Evolutionary conservation across 2,329 filamentous ascomycete species (phyloP).

Genomic region (Septoria linicola): DNA sequence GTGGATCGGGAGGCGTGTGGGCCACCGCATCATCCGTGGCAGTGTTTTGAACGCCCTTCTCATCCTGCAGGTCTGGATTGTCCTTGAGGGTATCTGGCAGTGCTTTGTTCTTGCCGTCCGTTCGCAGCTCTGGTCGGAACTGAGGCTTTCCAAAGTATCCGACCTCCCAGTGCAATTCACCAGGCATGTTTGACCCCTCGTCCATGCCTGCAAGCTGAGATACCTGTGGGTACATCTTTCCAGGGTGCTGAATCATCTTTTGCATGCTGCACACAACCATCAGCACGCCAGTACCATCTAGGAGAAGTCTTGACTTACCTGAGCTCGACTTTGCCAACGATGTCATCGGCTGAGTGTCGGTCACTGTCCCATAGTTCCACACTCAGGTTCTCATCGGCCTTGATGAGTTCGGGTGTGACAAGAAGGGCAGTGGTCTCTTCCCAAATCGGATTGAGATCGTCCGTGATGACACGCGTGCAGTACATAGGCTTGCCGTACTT

Average conservation of each 20-base stretch:
- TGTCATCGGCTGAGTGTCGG: constrained; percentile 85
- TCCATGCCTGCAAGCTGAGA: constrained; percentile 82
- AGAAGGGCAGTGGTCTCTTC: constrained; percentile 83
- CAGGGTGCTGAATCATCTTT: constrained; percentile 90
- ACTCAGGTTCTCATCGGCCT: constrained; percentile 87
- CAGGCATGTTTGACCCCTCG: constrained; percentile 83
- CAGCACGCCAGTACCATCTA: no score
- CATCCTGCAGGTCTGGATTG: constrained; percentile 76
- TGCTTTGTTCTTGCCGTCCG: constrained; percentile 78
- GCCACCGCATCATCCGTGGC: constrained; percentile 79
- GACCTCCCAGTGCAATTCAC: constrained; percentile 92
- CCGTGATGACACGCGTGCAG: constrained; percentile 92
- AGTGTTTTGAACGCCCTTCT: constrained; percentile 75
- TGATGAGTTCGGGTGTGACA: constrained; percentile 85
- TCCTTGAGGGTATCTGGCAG: constrained; percentile 73
- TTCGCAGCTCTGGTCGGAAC: constrained; percentile 78
- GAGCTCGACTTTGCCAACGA: constrained; percentile 90
- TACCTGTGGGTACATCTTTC: constrained; percentile 86
- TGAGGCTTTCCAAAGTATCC: constrained; percentile 91
- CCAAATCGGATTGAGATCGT: constrained; percentile 90
- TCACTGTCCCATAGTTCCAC: constrained; percentile 97
- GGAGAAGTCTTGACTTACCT: constrained; percentile 37
- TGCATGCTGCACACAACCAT: constrained; percentile 60
- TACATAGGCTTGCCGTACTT: constrained; percentile 98
- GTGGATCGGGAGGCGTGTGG: constrained; percentile 89